phyloP scores from a whole-genome alignment of 2,329 filamentous ascomycete species.

The Pyricularia pennisetigena region DNA sequence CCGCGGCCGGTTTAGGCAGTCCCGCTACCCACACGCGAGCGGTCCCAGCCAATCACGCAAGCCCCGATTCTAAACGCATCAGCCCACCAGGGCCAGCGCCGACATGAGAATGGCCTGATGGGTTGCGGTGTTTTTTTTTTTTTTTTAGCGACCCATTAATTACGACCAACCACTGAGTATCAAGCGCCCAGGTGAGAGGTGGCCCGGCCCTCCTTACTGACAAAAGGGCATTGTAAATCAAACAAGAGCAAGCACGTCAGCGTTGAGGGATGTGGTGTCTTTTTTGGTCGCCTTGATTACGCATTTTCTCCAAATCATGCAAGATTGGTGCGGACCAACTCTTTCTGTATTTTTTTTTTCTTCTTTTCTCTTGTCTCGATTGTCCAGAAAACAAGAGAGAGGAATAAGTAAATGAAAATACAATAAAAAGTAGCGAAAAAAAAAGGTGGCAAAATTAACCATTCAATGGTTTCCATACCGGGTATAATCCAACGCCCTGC shows the following conservation, averaged over 20 bases:
- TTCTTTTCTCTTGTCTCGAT: neutral
- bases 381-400: too few relatives aligned
- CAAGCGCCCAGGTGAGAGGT: too few relatives aligned
- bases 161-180: too few relatives aligned
- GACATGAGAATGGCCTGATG: slow-evolving; percentile 4
- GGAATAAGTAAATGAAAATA: too few relatives aligned
- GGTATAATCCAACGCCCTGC: neutral
- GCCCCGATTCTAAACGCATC: neutral
- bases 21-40: neutral
- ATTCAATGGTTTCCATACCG: neutral
- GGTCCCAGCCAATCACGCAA: neutral
- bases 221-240: too few relatives aligned
- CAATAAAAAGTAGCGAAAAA: too few relatives aligned
- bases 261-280: neutral
- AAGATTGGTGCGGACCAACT: too few relatives aligned
- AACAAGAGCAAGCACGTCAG: neutral
- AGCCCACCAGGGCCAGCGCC: neutral
- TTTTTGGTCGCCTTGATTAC: neutral
- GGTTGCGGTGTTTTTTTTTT: neutral
- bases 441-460: neutral
- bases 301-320: neutral
- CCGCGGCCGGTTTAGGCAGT: neutral
- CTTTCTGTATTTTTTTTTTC: neutral
- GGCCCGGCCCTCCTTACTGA: too few relatives aligned
- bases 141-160: neutral